These are phyloP conservation scores for Xylariaceae sp. DNA, from an alignment of 2,329 filamentous ascomycete species.

Conservation along the genomic window DNA sequence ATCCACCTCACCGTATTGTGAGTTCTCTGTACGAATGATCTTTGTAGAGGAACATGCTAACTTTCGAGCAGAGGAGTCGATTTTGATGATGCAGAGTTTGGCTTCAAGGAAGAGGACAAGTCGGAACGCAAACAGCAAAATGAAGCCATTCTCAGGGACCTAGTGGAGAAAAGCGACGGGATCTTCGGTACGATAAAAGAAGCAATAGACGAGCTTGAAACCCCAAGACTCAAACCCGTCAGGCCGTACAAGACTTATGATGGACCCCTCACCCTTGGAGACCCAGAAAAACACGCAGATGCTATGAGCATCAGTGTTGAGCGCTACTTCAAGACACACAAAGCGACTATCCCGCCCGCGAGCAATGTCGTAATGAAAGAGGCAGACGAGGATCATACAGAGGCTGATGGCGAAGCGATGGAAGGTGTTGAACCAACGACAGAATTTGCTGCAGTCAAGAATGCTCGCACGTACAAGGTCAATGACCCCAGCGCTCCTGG, in stretches of 20 bases:
- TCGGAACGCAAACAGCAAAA: conserved; percentile 67
- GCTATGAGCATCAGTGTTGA: conserved; percentile 83
- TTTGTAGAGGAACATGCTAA: conserved; percentile 11
- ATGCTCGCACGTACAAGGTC: conserved; percentile 75
- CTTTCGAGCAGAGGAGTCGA: conserved; percentile 66
- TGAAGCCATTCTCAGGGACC: conserved; percentile 61
- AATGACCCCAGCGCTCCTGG: conserved; percentile 70
- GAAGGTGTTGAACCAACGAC: conserved; percentile 44
- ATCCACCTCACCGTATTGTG: conserved; percentile 79
- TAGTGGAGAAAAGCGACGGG: conserved; percentile 68
- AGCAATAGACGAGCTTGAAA: conserved; percentile 75
- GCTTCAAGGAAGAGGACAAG: conserved; percentile 90
- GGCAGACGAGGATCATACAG: conserved; percentile 40
- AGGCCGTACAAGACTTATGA: conserved; percentile 75
- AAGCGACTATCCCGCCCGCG: conserved; percentile 69
- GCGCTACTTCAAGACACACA: conserved; percentile 81
- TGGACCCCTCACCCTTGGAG: conserved; percentile 74
- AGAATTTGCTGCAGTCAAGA: conserved; percentile 67
- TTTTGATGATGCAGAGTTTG: conserved; percentile 87
- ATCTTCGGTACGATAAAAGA: conserved; percentile 80
- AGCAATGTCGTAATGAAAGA: conserved; percentile 65
- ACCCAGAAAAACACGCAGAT: conserved; percentile 67
- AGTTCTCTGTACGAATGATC: conserved; percentile 36
- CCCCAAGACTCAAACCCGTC: conserved; percentile 71
- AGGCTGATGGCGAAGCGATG: conserved; percentile 49